Percentiles rank a stretch among this genome's conserved stretches.
Evolutionary conservation across 2,329 filamentous ascomycete species (phyloP).

Genomic region (Cladosporium sp.): DNA sequence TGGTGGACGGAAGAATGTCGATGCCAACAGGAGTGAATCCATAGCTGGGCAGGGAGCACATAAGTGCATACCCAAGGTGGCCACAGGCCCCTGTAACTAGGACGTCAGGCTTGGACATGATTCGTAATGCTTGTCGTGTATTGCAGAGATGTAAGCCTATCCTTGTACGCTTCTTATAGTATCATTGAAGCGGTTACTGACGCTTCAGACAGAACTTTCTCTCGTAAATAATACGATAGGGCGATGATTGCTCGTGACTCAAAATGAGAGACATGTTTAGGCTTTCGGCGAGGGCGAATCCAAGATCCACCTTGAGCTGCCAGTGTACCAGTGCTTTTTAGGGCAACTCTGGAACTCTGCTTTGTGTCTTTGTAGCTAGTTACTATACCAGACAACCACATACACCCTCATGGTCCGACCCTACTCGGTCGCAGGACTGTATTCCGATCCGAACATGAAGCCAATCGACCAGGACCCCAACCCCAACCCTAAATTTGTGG

Average conservation of each 20-base stretch:
- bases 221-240: background rate
- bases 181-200: background rate
- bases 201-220: background rate
- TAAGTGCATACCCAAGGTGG: conserved; percentile 28
- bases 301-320: background rate
- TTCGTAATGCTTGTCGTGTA: background rate
- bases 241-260: background rate
- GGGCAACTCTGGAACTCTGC: background rate
- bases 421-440: background rate
- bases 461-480: background rate
- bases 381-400: background rate
- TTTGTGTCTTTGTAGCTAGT: background rate
- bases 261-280: background rate
- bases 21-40: conserved; percentile 25
- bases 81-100: conserved; percentile 27
- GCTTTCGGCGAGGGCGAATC: background rate
- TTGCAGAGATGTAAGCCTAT: background rate
- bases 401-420: background rate
- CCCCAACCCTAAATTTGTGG: background rate
- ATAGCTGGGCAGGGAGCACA: conserved; percentile 24
- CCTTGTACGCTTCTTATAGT: background rate
- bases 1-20: conserved; percentile 24
- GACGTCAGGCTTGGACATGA: conserved; percentile 22
- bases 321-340: background rate
- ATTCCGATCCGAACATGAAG: no score